These are phyloP conservation scores for Suaeda aralocaspica DNA, from an alignment of 148 eudicot genomes.

Conservation along the genomic window DNA sequence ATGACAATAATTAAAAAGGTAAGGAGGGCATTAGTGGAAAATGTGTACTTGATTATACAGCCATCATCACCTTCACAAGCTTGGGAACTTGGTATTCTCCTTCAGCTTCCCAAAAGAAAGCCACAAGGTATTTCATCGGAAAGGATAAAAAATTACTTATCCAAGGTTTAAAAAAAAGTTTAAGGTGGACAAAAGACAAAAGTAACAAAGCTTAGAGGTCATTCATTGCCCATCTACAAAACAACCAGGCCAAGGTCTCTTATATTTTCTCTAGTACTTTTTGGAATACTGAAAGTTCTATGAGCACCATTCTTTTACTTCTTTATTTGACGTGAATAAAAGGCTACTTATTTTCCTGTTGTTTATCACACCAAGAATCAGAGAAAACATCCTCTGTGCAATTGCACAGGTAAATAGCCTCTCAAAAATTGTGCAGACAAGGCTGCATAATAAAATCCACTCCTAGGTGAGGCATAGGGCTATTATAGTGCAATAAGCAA, in stretches of 20 bases:
- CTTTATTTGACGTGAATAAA: background rate
- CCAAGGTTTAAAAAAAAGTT: background rate
- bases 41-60: background rate
- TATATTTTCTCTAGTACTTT: background rate
- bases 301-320: background rate
- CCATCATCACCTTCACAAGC: background rate
- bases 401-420: background rate
- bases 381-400: background rate
- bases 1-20: background rate
- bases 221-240: background rate
- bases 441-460: background rate
- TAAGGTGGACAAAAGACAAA: background rate
- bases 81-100: background rate
- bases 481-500: background rate
- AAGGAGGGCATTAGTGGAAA: background rate
- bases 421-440: background rate
- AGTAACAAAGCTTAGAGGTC: background rate
- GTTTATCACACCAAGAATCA: background rate
- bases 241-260: background rate
- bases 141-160: background rate
- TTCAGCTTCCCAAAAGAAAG: slow-evolving; percentile 5
- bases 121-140: background rate
- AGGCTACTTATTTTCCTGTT: background rate
- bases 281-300: background rate
- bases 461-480: background rate